Evolutionary conservation across 257 asterid genomes (phyloP).

Genomic region (Haberlea rhodopensis): DNA sequence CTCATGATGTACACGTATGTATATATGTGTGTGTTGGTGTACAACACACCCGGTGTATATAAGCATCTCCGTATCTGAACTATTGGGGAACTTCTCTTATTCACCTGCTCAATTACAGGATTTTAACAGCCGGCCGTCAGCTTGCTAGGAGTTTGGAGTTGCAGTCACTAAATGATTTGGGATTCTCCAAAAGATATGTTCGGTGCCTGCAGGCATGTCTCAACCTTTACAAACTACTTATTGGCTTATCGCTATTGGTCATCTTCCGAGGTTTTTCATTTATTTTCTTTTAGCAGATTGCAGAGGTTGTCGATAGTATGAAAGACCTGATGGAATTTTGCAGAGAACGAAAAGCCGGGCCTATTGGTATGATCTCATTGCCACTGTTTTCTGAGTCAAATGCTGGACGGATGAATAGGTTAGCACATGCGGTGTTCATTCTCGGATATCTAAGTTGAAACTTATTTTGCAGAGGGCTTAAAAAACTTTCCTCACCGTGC

Average conservation of each 20-base stretch:
- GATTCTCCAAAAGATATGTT: slow-evolving; percentile 91
- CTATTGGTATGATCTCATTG: slow-evolving; percentile 56
- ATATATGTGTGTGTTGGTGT: too few relatives aligned
- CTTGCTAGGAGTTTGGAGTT: slow-evolving; percentile 92
- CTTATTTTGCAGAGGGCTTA: slow-evolving; percentile 69
- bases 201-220: slow-evolving; percentile 88
- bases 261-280: slow-evolving; percentile 16
- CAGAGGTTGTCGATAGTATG: slow-evolving; percentile 97
- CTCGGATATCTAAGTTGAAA: background rate
- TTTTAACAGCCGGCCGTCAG: slow-evolving; percentile 91
- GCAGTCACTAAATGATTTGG: slow-evolving; percentile 91
- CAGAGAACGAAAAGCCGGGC: slow-evolving; percentile 73
- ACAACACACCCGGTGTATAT: too few relatives aligned
- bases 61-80: too few relatives aligned
- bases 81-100: background rate
- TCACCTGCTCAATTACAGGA: slow-evolving; percentile 48
- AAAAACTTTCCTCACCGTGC: slow-evolving; percentile 58
- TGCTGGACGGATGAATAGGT: too few relatives aligned
- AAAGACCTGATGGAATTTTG: slow-evolving; percentile 91
- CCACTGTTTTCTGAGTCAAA: background rate
- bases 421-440: slow-evolving; percentile 2
- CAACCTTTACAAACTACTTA: background rate
- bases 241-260: background rate
- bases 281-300: slow-evolving; percentile 51
- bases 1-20: too few relatives aligned